Evolutionary conservation across 1,139 yeast species (phyloP).

Genomic region (Arxiozyma slooffiae): DNA sequence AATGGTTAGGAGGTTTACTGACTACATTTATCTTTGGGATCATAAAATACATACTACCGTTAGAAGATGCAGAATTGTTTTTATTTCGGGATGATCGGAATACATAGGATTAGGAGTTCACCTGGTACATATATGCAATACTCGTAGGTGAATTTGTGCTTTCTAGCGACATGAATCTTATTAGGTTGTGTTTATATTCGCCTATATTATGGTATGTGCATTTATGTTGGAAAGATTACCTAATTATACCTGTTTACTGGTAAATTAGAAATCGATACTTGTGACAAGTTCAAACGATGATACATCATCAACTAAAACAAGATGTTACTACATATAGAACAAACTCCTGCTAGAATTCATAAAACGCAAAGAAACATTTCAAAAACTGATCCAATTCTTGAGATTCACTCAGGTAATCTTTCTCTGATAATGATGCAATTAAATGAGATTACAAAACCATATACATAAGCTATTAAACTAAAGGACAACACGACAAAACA

Average conservation of each 20-base stretch:
- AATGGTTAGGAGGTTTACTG: constrained; percentile 74
- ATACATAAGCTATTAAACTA: too few species aligned
- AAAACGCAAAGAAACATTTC: not conserved
- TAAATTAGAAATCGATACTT: not conserved
- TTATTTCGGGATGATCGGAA: constrained; percentile 74
- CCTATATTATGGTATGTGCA: constrained; percentile 7
- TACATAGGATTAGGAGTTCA: constrained; percentile 79
- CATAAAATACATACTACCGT: constrained; percentile 59
- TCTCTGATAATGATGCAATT: too few species aligned
- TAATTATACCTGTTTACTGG: not conserved
- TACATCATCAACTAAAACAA: not conserved
- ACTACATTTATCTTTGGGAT: constrained; percentile 78
- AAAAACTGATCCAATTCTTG: not conserved
- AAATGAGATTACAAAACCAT: too few species aligned
- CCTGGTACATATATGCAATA: constrained; percentile 92
- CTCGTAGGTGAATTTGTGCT: constrained; percentile 70
- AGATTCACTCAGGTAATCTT: too few species aligned
- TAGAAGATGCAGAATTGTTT: constrained; percentile 65
- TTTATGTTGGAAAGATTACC: constrained; percentile 7
- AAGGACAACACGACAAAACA: too few species aligned
- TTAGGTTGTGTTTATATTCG: constrained; percentile 34
- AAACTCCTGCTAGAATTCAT: not conserved
- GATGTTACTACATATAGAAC: not conserved
- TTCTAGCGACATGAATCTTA: constrained; percentile 43
- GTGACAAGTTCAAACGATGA: not conserved